Evolutionary conservation across 2,329 filamentous ascomycete species (phyloP).

Genomic region (Colletotrichum kahawae): DNA sequence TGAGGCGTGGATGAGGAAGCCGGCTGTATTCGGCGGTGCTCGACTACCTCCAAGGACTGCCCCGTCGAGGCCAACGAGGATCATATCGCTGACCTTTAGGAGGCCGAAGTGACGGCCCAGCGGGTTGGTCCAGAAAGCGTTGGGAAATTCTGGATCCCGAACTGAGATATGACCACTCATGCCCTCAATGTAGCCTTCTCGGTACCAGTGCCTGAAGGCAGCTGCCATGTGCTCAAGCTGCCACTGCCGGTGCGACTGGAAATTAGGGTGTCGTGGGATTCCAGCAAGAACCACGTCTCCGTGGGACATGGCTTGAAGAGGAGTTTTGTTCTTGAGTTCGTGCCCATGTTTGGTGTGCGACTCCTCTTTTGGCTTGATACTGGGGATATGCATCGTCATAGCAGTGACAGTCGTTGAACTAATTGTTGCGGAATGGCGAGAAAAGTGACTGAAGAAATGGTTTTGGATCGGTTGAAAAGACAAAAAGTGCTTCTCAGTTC

Average conservation of each 20-base stretch:
- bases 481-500: neutral
- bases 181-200: constrained; percentile 70
- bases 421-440: neutral
- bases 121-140: constrained; percentile 73
- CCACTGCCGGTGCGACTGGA: constrained; percentile 47
- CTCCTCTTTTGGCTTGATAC: constrained; percentile 22
- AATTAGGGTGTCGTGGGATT: constrained; percentile 37
- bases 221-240: constrained; percentile 67
- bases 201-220: constrained; percentile 71
- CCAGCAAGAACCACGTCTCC: constrained; percentile 33
- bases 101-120: constrained; percentile 70
- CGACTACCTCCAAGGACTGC: constrained; percentile 68
- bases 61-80: constrained; percentile 65
- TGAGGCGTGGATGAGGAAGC: constrained; percentile 72
- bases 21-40: constrained; percentile 68
- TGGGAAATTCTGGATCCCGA: constrained; percentile 63
- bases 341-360: constrained; percentile 19
- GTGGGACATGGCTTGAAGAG: constrained; percentile 40
- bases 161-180: constrained; percentile 72
- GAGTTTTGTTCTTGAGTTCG: constrained; percentile 28
- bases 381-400: neutral
- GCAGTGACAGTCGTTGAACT: neutral
- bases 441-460: neutral
- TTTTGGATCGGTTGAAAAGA: neutral
- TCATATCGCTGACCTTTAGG: constrained; percentile 70